Conservation (phyloP, 176 grass and related monocot species). For the Dactylis glomerata region DNA sequence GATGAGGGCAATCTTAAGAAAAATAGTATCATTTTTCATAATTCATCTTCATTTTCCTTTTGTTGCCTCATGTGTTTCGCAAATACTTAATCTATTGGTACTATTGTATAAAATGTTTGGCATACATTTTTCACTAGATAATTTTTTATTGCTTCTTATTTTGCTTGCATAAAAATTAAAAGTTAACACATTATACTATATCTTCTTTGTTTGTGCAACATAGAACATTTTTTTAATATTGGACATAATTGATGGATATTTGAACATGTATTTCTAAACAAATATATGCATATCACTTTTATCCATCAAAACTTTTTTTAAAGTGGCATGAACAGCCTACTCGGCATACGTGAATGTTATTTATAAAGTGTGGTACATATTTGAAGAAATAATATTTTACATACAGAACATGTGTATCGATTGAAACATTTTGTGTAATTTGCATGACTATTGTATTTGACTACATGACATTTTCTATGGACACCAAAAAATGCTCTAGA, state of each 20-base stretch:
- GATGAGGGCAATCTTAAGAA: too few relatives aligned
- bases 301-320: background rate
- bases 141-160: too few relatives aligned
- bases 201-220: background rate
- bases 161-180: background rate
- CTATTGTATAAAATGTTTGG: background rate
- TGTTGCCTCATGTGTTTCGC: background rate
- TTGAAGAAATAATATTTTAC: background rate
- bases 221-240: background rate
- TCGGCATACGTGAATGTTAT: too few relatives aligned
- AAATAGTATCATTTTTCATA: too few relatives aligned
- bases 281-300: background rate
- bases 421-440: too few relatives aligned
- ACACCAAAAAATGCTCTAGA: too few relatives aligned
- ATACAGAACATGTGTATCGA: background rate
- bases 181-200: background rate
- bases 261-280: background rate
- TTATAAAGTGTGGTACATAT: too few relatives aligned
- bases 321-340: background rate
- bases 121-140: background rate
- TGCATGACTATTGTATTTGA: too few relatives aligned
- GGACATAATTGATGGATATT: background rate
- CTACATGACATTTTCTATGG: too few relatives aligned
- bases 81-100: background rate
- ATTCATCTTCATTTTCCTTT: too few relatives aligned